Conservation (phyloP, 495 filamentous ascomycete genomes). For the Cercophora newfieldiana region DNA sequence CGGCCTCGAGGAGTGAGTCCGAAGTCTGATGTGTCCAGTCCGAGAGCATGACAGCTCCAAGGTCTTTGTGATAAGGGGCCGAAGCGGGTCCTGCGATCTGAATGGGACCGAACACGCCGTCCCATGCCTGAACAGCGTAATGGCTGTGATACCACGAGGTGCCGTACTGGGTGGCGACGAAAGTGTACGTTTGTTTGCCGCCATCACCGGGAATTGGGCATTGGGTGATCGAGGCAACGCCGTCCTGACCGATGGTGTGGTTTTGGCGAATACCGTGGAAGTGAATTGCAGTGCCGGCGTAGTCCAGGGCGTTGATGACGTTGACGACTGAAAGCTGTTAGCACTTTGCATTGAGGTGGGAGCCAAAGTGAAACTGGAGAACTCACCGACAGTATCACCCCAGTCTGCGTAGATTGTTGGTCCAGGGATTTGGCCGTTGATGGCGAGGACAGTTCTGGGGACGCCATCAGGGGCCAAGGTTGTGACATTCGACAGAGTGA, state of each 20-base stretch:
- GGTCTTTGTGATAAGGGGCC: slow-evolving; percentile 11
- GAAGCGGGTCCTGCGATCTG: slow-evolving; percentile 37
- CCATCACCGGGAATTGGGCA: slow-evolving; percentile 51
- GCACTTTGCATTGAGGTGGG: neutral
- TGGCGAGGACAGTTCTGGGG: slow-evolving; percentile 37
- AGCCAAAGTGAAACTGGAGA: neutral
- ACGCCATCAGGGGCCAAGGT: slow-evolving; percentile 50
- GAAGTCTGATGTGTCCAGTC: slow-evolving; percentile 15
- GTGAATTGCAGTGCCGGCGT: slow-evolving; percentile 43
- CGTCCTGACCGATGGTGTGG: slow-evolving; percentile 34
- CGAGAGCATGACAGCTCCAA: slow-evolving; percentile 13
- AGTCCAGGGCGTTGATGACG: slow-evolving; percentile 49
- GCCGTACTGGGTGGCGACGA: slow-evolving; percentile 52
- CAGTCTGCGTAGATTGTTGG: slow-evolving; percentile 45
- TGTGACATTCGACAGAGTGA: slow-evolving; percentile 45
- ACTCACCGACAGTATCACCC: slow-evolving; percentile 48
- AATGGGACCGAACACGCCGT: slow-evolving; percentile 11
- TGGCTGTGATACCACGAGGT: slow-evolving; percentile 57
- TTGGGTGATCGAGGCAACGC: slow-evolving; percentile 45
- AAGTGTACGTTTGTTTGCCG: slow-evolving; percentile 42
- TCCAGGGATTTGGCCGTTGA: slow-evolving; percentile 49
- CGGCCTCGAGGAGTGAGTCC: slow-evolving; percentile 10
- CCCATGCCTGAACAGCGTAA: slow-evolving; percentile 37
- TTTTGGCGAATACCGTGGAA: slow-evolving; percentile 53
- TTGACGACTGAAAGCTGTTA: slow-evolving; percentile 31